Evolutionary conservation across 495 filamentous ascomycete genomes (phyloP).

Genomic region (Physcia stellaris): DNA sequence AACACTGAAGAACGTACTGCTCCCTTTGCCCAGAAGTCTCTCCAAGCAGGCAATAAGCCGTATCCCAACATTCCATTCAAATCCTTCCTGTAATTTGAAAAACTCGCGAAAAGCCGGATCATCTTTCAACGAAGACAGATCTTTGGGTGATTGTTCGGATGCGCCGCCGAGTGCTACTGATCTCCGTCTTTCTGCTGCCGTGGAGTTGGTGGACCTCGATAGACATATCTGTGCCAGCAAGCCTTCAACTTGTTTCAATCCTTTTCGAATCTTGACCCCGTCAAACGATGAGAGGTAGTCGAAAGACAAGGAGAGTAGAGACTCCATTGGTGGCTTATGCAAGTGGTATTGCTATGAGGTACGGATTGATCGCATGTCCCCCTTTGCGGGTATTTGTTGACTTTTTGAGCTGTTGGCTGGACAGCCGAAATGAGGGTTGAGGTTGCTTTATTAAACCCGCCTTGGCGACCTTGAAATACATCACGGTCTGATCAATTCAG

Average conservation of each 20-base stretch:
- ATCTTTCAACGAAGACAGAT: constrained; percentile 51
- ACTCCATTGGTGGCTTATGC: no score
- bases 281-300: constrained; percentile 94
- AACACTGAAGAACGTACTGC: constrained; percentile 26
- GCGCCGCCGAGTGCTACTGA: constrained; percentile 25
- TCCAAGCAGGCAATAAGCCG: constrained; percentile 80
- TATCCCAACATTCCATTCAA: constrained; percentile 88
- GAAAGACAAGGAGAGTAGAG: constrained; percentile 82
- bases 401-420: no score
- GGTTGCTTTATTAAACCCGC: no score
- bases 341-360: no score
- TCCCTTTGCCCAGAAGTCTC: constrained; percentile 65
- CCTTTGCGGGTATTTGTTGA: no score
- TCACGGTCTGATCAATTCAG: no score
- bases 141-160: constrained; percentile 42
- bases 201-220: constrained; percentile 35
- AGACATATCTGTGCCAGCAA: constrained; percentile 93
- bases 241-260: constrained; percentile 88
- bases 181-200: constrained; percentile 29
- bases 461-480: no score
- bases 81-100: constrained; percentile 90
- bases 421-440: no score
- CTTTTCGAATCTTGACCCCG: constrained; percentile 76
- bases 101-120: constrained; percentile 94
- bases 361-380: no score